Percentiles rank a stretch among this genome's conserved stretches.
phyloP scores from a whole-genome alignment of 495 filamentous ascomycete species.

The Neurospora sp. region DNA sequence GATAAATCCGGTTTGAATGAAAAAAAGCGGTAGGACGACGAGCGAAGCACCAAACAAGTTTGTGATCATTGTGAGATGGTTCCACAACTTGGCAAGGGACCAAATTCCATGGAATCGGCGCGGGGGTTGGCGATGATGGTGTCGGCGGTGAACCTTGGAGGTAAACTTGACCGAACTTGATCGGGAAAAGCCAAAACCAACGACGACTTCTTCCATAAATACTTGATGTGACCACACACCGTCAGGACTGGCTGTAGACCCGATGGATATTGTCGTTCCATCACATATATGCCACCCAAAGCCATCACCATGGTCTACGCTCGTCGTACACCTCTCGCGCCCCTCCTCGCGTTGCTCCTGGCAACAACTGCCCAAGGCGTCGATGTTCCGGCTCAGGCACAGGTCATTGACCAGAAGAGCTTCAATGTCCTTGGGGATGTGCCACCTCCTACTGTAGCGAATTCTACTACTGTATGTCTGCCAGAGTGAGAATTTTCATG shows the following conservation, averaged over 20 bases:
- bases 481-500: not conserved
- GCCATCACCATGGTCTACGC: not conserved
- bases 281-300: not conserved
- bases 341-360: constrained; percentile 1
- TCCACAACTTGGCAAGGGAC: not conserved
- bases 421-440: constrained; percentile 29
- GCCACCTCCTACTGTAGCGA: constrained; percentile 16
- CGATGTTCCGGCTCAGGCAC: constrained; percentile 29
- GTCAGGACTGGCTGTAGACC: not conserved
- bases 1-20: too few species aligned
- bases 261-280: not conserved
- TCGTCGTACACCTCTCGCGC: not conserved
- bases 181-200: not conserved
- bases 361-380: not conserved
- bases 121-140: not conserved
- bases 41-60: not conserved
- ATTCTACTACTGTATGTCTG: constrained; percentile 16
- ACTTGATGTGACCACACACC: not conserved
- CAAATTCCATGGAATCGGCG: not conserved
- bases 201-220: not conserved
- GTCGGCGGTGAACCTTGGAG: not conserved
- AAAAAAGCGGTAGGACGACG: too few species aligned
- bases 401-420: constrained; percentile 33
- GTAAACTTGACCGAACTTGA: not conserved
- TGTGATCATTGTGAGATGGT: not conserved